These are phyloP conservation scores for Furcasterigmium furcatum DNA, from an alignment of 2,329 filamentous ascomycete genomes.

Conservation along the genomic window DNA sequence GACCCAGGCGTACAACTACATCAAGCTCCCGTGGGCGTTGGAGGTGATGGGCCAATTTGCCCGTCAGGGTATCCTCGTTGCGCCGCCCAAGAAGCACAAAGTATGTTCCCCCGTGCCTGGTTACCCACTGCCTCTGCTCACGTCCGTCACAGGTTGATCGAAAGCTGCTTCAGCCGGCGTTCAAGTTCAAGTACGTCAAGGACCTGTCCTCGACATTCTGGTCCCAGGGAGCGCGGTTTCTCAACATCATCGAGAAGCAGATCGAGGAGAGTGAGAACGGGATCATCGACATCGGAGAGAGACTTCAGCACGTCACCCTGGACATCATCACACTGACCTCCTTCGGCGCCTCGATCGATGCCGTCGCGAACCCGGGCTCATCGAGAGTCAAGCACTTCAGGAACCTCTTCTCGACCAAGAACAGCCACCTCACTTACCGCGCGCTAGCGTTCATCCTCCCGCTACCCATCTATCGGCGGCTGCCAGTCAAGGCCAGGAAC, in stretches of 20 bases:
- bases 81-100: background rate
- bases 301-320: background rate
- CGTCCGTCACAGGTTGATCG: background rate
- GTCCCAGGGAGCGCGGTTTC: background rate
- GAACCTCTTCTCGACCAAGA: background rate
- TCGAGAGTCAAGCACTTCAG: background rate
- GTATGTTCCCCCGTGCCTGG: no score
- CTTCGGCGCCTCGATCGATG: background rate
- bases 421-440: background rate
- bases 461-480: background rate
- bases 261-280: background rate
- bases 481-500: background rate
- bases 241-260: background rate
- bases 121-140: no score
- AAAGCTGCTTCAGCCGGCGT: background rate
- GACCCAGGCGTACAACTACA: slow-evolving; percentile 4
- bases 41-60: background rate
- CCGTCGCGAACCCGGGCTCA: background rate
- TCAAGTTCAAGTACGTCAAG: background rate
- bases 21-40: slow-evolving; percentile 4
- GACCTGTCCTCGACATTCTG: background rate
- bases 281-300: background rate
- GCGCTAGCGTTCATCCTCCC: background rate
- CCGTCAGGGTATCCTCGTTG: background rate
- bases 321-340: background rate